phyloP scores from a whole-genome alignment of 2,329 filamentous ascomycete genomes.

The Raffaelea albimanens region DNA sequence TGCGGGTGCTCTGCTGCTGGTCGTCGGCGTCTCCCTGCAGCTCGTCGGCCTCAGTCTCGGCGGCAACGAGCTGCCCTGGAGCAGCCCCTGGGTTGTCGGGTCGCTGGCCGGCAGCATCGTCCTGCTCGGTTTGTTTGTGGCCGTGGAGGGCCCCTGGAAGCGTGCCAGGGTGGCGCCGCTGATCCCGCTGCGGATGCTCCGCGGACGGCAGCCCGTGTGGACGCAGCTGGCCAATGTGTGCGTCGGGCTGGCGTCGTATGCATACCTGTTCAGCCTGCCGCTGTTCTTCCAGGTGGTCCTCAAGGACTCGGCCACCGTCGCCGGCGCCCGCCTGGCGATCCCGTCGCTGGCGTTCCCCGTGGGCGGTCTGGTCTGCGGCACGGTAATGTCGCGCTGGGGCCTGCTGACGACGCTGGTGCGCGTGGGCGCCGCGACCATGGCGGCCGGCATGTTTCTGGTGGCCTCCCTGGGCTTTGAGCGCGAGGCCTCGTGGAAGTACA shows the following conservation, averaged over 20 bases:
- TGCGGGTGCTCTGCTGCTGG: slow-evolving; percentile 44
- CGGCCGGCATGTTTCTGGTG: slow-evolving; percentile 43
- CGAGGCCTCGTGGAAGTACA: slow-evolving; percentile 44
- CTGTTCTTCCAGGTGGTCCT: slow-evolving; percentile 62
- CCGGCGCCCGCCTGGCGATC: slow-evolving; percentile 54
- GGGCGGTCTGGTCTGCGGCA: slow-evolving; percentile 45
- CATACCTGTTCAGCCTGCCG: slow-evolving; percentile 60
- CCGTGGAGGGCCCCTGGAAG: slow-evolving; percentile 30
- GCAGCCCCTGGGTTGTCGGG: slow-evolving; percentile 34
- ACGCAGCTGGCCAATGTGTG: slow-evolving; percentile 51
- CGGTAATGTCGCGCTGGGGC: slow-evolving; percentile 44
- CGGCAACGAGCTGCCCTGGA: slow-evolving; percentile 46
- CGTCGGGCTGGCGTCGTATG: slow-evolving; percentile 52
- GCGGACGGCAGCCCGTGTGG: slow-evolving; percentile 42
- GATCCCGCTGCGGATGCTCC: slow-evolving; percentile 46
- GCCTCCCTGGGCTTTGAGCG: slow-evolving; percentile 29
- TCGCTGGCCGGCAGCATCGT: slow-evolving; percentile 32
- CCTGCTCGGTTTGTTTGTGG: slow-evolving; percentile 34
- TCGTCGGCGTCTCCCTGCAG: slow-evolving; percentile 48
- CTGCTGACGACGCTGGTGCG: slow-evolving; percentile 42
- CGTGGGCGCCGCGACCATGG: slow-evolving; percentile 38
- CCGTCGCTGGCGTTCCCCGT: slow-evolving; percentile 51
- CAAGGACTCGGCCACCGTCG: slow-evolving; percentile 51
- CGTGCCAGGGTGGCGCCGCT: slow-evolving; percentile 40
- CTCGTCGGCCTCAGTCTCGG: slow-evolving; percentile 45